A percentile compares a stretch with the other conserved stretches of the same genome.
Conservation (phyloP, 2,329 filamentous ascomycete species). For the Fusarium siculi region DNA sequence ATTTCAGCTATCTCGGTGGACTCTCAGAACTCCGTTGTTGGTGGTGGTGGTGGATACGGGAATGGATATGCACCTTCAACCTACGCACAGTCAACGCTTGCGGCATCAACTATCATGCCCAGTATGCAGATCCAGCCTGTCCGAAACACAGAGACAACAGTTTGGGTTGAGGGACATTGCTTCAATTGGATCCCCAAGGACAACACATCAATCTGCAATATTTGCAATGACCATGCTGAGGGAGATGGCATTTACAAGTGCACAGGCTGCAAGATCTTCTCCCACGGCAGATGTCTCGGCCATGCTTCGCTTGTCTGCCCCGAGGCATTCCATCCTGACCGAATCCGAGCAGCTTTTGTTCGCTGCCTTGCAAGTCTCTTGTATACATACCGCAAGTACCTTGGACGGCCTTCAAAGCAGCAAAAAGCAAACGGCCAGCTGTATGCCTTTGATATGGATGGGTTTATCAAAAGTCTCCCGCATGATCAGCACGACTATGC, state of each 20-base stretch:
- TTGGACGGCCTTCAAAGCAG: conserved; percentile 68
- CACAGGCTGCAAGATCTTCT: conserved; percentile 67
- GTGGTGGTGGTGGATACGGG: conserved; percentile 45
- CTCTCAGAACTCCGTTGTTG: conserved; percentile 75
- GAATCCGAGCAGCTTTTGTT: conserved; percentile 71
- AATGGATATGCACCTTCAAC: conserved; percentile 82
- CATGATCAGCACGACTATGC: conserved; percentile 74
- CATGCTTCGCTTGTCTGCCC: conserved; percentile 73
- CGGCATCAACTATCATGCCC: conserved; percentile 88
- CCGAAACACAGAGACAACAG: conserved; percentile 78
- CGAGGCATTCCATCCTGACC: conserved; percentile 69
- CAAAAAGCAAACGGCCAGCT: conserved; percentile 70
- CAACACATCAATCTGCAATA: conserved; percentile 69
- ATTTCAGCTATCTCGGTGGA: conserved; percentile 69
- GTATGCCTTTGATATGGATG: conserved; percentile 73
- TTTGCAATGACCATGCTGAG: conserved; percentile 80
- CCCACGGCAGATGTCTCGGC: conserved; percentile 70
- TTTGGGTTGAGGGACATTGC: conserved; percentile 89
- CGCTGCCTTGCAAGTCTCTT: conserved; percentile 73
- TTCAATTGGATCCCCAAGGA: conserved; percentile 74
- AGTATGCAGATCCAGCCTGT: conserved; percentile 84
- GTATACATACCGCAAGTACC: conserved; percentile 73
- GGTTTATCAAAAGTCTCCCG: conserved; percentile 71
- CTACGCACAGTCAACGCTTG: conserved; percentile 86
- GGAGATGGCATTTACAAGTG: conserved; percentile 81